Evolutionary conservation across 2,329 filamentous ascomycete genomes (phyloP), one percentile per base, ranked within the genome.

Genomic region (Elsinoe fawcettii): DNA sequence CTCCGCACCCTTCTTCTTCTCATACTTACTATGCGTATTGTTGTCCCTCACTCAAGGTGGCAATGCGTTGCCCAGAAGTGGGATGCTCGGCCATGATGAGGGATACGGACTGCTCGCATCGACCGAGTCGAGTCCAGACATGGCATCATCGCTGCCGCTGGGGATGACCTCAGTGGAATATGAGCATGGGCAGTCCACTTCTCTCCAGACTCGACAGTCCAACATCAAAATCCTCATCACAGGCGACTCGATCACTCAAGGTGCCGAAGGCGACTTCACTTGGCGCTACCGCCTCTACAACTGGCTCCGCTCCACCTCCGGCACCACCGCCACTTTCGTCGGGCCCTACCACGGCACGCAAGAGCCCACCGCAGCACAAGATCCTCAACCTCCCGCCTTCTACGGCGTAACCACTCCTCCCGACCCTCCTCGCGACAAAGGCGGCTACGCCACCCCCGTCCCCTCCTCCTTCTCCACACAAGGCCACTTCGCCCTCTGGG

Each of bases 201-300:
- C 41, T 18, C 41, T 46, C 22, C 9, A 23, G 4, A 25, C 41
- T 14, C 41, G 41, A 22, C 41, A 25, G 25, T 25, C 41, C 5
- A 46, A 46, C 18, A 9, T 41, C 34, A 56, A 34, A 18, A 41
- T 61, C 55, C 63, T 65, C 59, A 59, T 64, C 20, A 59, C 61
- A 16, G 64, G 64, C 39, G 63, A 65, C 49, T 62, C 59, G 25
- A 65, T 65, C 27, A 64, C 63, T 22, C 63, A 64, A 20, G 64
- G 63, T 30, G 44, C 60, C 22, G 71, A 75, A 57, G 72, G 70
- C 27, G 73, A 75, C 59, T 72, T 65, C 54, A 75, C 73, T 8
- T 75, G 73, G 74, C 66, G 73, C 7, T 76, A 71, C 53, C 67
- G 72, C 3, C 60, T 76, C 11, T 74, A 69, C 67, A 57, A 74